These are phyloP conservation scores for Penicillium parvum DNA, from an alignment of 495 filamentous ascomycete species.

Conservation along the genomic window DNA sequence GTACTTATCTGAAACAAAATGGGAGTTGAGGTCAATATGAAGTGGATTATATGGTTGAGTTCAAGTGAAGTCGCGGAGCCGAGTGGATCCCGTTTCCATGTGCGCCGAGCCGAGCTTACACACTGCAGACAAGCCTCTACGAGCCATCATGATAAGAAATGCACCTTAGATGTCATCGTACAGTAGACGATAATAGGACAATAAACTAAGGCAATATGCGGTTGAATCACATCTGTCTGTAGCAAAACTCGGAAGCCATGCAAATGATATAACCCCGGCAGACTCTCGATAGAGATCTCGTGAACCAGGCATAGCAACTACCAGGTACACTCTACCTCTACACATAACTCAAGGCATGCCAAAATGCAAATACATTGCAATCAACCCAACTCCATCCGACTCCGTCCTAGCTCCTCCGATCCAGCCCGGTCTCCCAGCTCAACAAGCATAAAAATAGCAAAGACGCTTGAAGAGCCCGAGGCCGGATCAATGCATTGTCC, in stretches of 20 bases:
- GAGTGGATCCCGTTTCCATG: constrained; percentile 14
- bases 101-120: constrained; percentile 4
- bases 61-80: constrained; percentile 6
- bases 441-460: background rate
- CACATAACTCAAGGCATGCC: constrained; percentile 1
- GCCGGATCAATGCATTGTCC: constrained; percentile 26
- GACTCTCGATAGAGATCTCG: no score
- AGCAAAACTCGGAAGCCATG: no score
- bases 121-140: no score
- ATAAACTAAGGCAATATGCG: no score
- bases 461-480: background rate
- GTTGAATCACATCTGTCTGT: no score
- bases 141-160: no score
- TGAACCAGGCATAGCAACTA: no score
- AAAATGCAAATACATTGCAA: constrained; percentile 18
- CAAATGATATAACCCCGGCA: no score
- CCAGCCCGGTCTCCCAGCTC: background rate
- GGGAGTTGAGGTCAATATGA: no score
- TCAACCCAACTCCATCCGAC: constrained; percentile 14
- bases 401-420: background rate
- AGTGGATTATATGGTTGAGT: no score
- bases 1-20: no score
- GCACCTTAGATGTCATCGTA: background rate
- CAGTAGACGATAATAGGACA: no score
- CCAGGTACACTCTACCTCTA: background rate